These are phyloP conservation scores for Comarum palustre DNA, from an alignment of 306 rosid species.

Conservation along the genomic window DNA sequence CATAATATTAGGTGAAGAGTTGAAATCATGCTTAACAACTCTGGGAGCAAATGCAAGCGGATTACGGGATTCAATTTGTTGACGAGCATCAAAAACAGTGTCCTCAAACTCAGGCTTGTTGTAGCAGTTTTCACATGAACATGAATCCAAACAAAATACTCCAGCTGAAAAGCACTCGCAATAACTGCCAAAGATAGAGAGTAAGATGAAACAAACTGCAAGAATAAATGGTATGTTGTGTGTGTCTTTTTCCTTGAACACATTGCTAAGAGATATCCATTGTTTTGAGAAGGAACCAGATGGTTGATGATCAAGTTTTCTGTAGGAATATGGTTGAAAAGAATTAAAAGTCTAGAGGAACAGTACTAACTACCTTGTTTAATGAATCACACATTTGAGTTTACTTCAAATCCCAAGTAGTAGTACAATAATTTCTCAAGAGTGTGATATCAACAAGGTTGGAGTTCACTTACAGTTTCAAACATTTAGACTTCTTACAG, in stretches of 20 bases:
- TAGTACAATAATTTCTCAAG: background rate
- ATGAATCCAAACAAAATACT: slow-evolving; percentile 23
- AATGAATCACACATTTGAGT: background rate
- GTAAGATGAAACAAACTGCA: slow-evolving; percentile 15
- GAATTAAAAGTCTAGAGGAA: background rate
- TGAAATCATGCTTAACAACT: slow-evolving; percentile 13
- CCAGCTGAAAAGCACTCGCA: slow-evolving; percentile 37
- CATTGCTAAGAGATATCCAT: background rate
- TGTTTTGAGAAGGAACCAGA: background rate
- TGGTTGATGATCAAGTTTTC: background rate
- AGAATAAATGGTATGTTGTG: background rate
- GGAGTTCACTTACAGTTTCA: slow-evolving; percentile 37
- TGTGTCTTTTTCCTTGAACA: background rate
- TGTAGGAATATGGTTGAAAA: background rate
- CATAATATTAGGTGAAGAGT: slow-evolving; percentile 19
- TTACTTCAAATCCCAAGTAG: background rate
- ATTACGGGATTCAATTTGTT: slow-evolving; percentile 25
- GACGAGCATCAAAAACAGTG: slow-evolving; percentile 8
- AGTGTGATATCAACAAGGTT: background rate
- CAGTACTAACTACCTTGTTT: background rate
- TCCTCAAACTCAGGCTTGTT: slow-evolving; percentile 22
- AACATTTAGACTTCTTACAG: slow-evolving; percentile 36
- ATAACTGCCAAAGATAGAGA: slow-evolving; percentile 33
- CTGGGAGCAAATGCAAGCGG: slow-evolving; percentile 37
- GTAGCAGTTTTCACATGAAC: slow-evolving; percentile 30